Percentiles rank a stretch among this genome's conserved stretches.
phyloP scores from a whole-genome alignment of 2,329 filamentous ascomycete genomes.

The Aspergillus sp. region DNA sequence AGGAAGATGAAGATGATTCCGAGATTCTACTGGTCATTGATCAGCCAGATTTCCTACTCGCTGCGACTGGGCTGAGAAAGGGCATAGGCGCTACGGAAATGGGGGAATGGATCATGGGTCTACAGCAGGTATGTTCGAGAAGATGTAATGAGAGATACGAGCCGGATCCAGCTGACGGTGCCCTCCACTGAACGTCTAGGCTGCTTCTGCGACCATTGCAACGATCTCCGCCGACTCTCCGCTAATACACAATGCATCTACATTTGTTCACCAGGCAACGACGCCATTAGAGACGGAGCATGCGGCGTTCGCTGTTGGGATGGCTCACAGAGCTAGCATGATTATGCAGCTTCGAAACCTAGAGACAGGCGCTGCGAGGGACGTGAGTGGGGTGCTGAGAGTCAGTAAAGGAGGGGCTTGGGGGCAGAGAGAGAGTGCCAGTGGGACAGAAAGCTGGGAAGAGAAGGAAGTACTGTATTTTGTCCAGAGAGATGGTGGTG shows the following conservation, averaged over 20 bases:
- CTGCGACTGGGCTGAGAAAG: slow-evolving; percentile 57
- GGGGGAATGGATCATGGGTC: slow-evolving; percentile 60
- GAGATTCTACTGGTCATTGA: slow-evolving; percentile 66
- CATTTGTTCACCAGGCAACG: slow-evolving; percentile 48
- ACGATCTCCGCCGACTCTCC: slow-evolving; percentile 75
- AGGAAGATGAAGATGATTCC: slow-evolving; percentile 29
- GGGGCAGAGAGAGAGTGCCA: slow-evolving; percentile 37
- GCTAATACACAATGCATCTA: slow-evolving; percentile 58
- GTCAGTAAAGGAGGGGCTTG: slow-evolving; percentile 64
- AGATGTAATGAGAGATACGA: not conserved
- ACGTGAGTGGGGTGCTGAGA: slow-evolving; percentile 86
- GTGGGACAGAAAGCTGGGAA: slow-evolving; percentile 36
- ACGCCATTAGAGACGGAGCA: slow-evolving; percentile 73
- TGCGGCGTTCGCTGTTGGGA: slow-evolving; percentile 69
- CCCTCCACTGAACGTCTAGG: slow-evolving; percentile 43
- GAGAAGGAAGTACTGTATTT: slow-evolving; percentile 81
- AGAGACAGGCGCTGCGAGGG: slow-evolving; percentile 85
- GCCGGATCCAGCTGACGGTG: slow-evolving; percentile 7
- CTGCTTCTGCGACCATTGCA: slow-evolving; percentile 68
- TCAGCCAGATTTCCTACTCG: slow-evolving; percentile 67
- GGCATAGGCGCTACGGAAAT: slow-evolving; percentile 52
- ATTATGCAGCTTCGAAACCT: slow-evolving; percentile 74
- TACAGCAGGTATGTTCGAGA: slow-evolving; percentile 64
- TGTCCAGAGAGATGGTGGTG: slow-evolving; percentile 76
- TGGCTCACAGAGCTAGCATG: slow-evolving; percentile 75